Base-by-base conservation (phyloP, 2,329 filamentous ascomycete genomes). In the Leptographium radiaticola region DNA sequence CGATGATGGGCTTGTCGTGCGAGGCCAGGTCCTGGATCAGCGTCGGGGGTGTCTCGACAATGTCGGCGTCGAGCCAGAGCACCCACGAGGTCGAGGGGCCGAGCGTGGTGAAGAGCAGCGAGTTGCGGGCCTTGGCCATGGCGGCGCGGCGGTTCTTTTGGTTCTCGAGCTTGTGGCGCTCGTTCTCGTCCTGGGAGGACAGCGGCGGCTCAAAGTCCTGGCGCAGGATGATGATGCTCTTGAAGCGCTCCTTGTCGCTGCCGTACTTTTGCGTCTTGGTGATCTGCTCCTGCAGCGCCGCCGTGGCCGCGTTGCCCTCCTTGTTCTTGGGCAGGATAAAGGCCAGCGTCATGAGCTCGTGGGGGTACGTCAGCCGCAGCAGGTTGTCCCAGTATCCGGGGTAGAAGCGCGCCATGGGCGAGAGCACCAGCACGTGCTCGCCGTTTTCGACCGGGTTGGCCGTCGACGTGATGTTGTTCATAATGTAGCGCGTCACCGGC, bases 241-340 rank as follows among this genome's bases (percentile, higher is more conserved):
- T 87, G 72, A 98, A 98, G 56, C 89, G 85, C 64, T 87, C 77
- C 66, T 83, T 84, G 61, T 89, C 83, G 0, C 85, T 79, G 0
- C 89, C 88, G 6, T 65, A 67, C 56, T 85, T 84, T 66, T 98
- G 93, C 0, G 89, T 94, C 68, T 86, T 86, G 52, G 84, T 76
- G 59, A 98, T 87, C 60, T 89, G 85, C 54, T 84, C 83, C 70
- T 98, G 90, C 53, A 98, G 74, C 42, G 86, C 83, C 8, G 82
- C 73, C 16, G 89, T 93, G 3, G 93, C 93, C 33, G 83, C 75
- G 68, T 97, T 95, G 56, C 93, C 93, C 62, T 96, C 90, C 65
- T 86, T 86, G 49, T 84, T 95, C 72, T 94, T 95, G 52, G 93
- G 93, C 33, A 95, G 83, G 65, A 98, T 97, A 72, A 97, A 98